phyloP scores from a whole-genome alignment of 1,284 basidiomycete genomes.

The Ganoderma leucocontextum region DNA sequence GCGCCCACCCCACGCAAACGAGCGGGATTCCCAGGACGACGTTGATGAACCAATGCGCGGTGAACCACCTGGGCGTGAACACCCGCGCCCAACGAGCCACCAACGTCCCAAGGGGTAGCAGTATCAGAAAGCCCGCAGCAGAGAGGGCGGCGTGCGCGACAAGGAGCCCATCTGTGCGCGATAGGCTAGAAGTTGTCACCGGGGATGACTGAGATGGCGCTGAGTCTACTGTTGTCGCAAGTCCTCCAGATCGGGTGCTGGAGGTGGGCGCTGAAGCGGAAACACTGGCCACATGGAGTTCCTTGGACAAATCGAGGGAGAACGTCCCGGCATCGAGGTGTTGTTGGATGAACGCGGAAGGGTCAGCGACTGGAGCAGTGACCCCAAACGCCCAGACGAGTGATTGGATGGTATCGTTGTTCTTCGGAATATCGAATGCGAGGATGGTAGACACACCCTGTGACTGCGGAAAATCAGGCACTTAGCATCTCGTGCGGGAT shows the following conservation, averaged over 20 bases:
- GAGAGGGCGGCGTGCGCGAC: constrained; percentile 62
- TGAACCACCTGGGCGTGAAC: constrained; percentile 66
- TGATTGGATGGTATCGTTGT: constrained; percentile 44
- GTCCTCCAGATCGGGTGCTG: not conserved
- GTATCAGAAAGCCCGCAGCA: constrained; percentile 64
- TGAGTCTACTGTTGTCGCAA: constrained; percentile 9
- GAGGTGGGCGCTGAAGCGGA: constrained; percentile 16
- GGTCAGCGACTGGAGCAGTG: constrained; percentile 49
- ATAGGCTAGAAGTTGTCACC: constrained; percentile 12
- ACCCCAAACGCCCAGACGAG: constrained; percentile 67
- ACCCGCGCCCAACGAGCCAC: constrained; percentile 69
- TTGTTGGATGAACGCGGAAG: constrained; percentile 50
- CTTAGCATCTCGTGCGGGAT: not conserved
- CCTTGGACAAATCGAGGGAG: constrained; percentile 54
- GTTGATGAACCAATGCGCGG: constrained; percentile 58
- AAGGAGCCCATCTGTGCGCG: constrained; percentile 50
- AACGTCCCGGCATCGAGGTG: constrained; percentile 58
- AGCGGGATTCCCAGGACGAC: constrained; percentile 57
- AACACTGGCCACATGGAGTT: constrained; percentile 35
- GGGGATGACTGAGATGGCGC: constrained; percentile 24
- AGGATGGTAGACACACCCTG: constrained; percentile 31
- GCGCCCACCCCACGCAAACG: constrained; percentile 56
- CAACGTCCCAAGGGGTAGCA: constrained; percentile 66
- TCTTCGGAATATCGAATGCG: constrained; percentile 36
- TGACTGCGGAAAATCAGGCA: constrained; percentile 25